Conservation (phyloP, 2,329 filamentous ascomycete genomes). For the Colletotrichum liaoningense region DNA sequence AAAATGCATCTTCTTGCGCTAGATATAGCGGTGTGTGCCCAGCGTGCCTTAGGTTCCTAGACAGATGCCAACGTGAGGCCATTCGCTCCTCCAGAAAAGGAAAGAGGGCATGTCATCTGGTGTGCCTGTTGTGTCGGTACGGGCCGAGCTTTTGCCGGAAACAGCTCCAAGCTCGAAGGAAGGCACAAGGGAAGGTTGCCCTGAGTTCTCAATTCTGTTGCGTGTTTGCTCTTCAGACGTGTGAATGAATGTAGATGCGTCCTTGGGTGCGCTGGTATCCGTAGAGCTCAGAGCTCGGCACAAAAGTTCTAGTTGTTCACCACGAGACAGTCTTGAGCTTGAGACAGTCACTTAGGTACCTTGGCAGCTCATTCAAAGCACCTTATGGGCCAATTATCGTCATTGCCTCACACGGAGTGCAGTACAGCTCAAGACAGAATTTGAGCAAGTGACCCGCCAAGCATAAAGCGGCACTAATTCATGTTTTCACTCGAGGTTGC, state of each 20-base stretch:
- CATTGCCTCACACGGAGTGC: background rate
- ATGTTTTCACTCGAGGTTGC: background rate
- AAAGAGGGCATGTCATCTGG: background rate
- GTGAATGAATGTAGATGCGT: background rate
- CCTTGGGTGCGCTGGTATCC: background rate
- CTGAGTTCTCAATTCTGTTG: background rate
- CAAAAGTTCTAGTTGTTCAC: background rate
- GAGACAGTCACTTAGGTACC: background rate
- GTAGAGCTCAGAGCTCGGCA: background rate
- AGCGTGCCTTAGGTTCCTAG: background rate
- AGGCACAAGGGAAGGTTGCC: slow-evolving; percentile 6
- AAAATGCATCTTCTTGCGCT: background rate
- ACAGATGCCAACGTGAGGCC: background rate
- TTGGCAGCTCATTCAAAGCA: background rate
- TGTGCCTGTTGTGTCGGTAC: slow-evolving; percentile 20
- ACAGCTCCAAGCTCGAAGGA: background rate
- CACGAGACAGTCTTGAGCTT: background rate
- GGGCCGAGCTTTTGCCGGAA: slow-evolving; percentile 25
- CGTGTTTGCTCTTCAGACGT: background rate
- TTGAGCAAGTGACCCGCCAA: background rate
- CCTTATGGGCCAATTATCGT: background rate
- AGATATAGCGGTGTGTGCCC: background rate
- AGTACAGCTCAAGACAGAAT: background rate
- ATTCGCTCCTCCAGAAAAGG: background rate
- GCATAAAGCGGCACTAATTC: background rate